Conservation (phyloP, 805 yeast species). For the Suhomyces xylopsoci region DNA sequence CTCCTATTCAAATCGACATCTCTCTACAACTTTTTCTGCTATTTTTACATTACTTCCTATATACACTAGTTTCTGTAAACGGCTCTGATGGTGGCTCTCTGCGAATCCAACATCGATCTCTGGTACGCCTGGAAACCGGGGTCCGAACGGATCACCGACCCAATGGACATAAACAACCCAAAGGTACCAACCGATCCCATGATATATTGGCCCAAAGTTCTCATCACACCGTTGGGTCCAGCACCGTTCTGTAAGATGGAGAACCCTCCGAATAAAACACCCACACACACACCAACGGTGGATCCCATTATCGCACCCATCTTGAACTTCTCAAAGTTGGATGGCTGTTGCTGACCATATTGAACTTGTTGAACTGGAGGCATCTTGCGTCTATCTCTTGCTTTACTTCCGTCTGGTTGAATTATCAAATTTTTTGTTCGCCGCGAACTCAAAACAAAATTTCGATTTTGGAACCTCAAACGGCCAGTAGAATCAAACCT, state of each 20-base stretch:
- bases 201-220: conserved; percentile 94
- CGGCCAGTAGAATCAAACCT: neutral
- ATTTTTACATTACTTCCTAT: neutral
- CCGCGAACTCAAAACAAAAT: neutral
- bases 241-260: conserved; percentile 91
- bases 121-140: conserved; percentile 26
- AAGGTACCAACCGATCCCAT: conserved; percentile 96
- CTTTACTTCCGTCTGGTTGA: too few relatives aligned
- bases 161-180: conserved; percentile 94
- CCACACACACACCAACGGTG: conserved; percentile 90
- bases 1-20: too few relatives aligned
- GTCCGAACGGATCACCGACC: conserved; percentile 86
- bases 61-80: conserved; percentile 17
- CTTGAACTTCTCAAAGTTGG: conserved; percentile 93
- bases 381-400: conserved; percentile 33
- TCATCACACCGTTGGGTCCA: conserved; percentile 96
- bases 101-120: conserved; percentile 27
- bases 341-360: conserved; percentile 57
- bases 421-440: neutral
- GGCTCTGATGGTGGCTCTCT: conserved; percentile 27
- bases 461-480: neutral
- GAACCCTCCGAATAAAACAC: conserved; percentile 90
- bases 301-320: conserved; percentile 98
- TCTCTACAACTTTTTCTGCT: too few relatives aligned
- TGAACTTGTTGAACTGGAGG: conserved; percentile 72